Percentiles rank a stretch among this genome's conserved stretches.
These are phyloP conservation scores for Phialophora tarda DNA, from an alignment of 2,329 filamentous ascomycete species.

Conservation along the genomic window DNA sequence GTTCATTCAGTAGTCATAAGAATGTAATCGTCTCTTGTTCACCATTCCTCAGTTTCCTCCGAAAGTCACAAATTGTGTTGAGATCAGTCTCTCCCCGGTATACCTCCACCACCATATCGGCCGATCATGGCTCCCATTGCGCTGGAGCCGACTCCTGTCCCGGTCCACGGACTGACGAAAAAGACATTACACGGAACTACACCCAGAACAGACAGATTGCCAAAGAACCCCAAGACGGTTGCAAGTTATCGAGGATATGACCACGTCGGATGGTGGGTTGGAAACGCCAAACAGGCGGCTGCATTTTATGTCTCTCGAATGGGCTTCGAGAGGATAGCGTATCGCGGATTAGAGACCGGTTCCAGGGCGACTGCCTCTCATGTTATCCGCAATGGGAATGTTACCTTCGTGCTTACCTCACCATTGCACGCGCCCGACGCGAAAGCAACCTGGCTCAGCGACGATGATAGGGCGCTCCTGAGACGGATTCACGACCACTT, in stretches of 20 bases:
- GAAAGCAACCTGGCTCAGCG: slow-evolving; percentile 53
- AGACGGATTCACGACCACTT: slow-evolving; percentile 80
- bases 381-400: slow-evolving; percentile 76
- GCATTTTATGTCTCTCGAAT: slow-evolving; percentile 86
- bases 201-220: slow-evolving; percentile 12
- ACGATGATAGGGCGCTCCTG: slow-evolving; percentile 69
- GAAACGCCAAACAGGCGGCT: slow-evolving; percentile 94
- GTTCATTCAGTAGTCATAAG: not conserved
- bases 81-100: not conserved
- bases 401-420: slow-evolving; percentile 83
- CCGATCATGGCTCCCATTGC: slow-evolving; percentile 35
- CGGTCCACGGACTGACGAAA: slow-evolving; percentile 23
- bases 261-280: slow-evolving; percentile 94
- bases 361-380: slow-evolving; percentile 81
- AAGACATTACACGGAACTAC: slow-evolving; percentile 16
- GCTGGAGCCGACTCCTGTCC: slow-evolving; percentile 22
- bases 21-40: not conserved
- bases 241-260: slow-evolving; percentile 78
- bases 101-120: not conserved
- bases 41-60: not conserved
- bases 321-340: slow-evolving; percentile 82
- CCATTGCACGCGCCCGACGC: slow-evolving; percentile 73
- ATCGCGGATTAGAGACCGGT: slow-evolving; percentile 86
- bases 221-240: slow-evolving; percentile 26
- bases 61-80: not conserved